Evolutionary conservation across 164 flowering plant genomes (phyloP).

Genomic region (Platanus orientalis): DNA sequence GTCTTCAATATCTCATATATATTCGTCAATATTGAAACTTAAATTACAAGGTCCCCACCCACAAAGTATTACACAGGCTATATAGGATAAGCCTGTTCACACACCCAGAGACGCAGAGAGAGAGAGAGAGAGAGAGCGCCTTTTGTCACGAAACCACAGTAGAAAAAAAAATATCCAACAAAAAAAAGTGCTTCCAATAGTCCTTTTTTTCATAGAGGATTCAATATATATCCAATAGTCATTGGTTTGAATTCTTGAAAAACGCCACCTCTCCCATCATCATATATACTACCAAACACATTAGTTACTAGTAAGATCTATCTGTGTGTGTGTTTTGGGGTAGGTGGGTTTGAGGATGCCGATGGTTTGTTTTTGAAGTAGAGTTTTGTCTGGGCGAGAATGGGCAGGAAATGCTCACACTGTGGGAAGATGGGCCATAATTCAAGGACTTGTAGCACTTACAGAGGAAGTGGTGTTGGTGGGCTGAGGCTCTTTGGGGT

Average conservation of each 20-base stretch:
- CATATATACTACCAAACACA: constrained; percentile 25
- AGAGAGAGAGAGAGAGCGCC: too few species aligned
- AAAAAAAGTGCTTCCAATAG: too few species aligned
- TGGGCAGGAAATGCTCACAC: constrained; percentile 85
- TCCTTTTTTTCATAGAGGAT: constrained; percentile 13
- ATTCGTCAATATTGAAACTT: too few species aligned
- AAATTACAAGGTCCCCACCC: too few species aligned
- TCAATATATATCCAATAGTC: too few species aligned
- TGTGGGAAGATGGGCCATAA: constrained; percentile 85
- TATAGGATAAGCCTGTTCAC: constrained; percentile 6
- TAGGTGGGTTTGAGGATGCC: too few species aligned
- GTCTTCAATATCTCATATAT: too few species aligned
- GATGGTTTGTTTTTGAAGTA: constrained; percentile 10
- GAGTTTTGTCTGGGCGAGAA: constrained; percentile 27
- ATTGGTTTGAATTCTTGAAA: constrained; percentile 37
- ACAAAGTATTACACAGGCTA: too few species aligned
- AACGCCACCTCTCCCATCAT: constrained; percentile 31
- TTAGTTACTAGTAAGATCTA: constrained; percentile 3
- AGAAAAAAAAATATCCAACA: constrained; percentile 32
- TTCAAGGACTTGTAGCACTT: constrained; percentile 61
- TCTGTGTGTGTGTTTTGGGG: not conserved
- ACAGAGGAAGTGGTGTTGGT: constrained; percentile 24
- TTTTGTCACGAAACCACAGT: constrained; percentile 7
- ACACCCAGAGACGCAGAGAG: constrained; percentile 7
- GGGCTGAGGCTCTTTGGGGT: constrained; percentile 74